These are phyloP conservation scores for Fusarium gaditjirri DNA, from an alignment of 2,329 filamentous ascomycete species.

Conservation along the genomic window DNA sequence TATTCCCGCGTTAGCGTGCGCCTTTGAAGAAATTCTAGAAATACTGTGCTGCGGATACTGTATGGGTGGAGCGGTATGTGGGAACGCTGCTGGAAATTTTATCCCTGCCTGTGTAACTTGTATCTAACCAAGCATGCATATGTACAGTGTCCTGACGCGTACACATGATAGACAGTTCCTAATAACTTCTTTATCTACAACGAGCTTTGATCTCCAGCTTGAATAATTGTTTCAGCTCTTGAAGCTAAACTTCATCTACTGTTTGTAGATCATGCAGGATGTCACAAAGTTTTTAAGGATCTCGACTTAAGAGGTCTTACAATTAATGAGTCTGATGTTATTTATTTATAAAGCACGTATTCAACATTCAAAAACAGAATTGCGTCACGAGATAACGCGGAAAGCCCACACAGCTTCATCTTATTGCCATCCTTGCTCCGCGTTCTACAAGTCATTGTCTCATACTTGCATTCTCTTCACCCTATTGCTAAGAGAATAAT, in stretches of 20 bases:
- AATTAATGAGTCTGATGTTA: neutral
- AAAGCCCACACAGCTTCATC: neutral
- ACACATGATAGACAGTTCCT: neutral
- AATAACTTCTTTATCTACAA: neutral
- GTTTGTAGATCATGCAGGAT: neutral
- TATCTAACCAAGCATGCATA: slow-evolving; percentile 9
- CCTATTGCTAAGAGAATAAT: neutral
- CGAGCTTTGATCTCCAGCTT: slow-evolving; percentile 8
- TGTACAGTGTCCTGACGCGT: neutral
- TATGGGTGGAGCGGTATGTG: slow-evolving; percentile 9
- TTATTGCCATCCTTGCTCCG: neutral
- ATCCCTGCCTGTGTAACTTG: neutral
- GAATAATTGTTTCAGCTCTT: neutral
- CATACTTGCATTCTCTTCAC: neutral
- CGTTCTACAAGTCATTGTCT: neutral
- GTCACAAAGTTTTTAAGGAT: neutral
- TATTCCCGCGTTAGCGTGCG: slow-evolving; percentile 15
- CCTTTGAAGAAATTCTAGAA: slow-evolving; percentile 4
- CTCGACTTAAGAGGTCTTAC: neutral
- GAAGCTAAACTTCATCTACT: neutral
- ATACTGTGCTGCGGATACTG: neutral
- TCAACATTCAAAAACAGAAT: neutral
- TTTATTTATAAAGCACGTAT: neutral
- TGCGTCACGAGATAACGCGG: neutral
- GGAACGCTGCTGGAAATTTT: neutral